Conservation (phyloP, 257 asterid genomes). For the Scutellaria minor region DNA sequence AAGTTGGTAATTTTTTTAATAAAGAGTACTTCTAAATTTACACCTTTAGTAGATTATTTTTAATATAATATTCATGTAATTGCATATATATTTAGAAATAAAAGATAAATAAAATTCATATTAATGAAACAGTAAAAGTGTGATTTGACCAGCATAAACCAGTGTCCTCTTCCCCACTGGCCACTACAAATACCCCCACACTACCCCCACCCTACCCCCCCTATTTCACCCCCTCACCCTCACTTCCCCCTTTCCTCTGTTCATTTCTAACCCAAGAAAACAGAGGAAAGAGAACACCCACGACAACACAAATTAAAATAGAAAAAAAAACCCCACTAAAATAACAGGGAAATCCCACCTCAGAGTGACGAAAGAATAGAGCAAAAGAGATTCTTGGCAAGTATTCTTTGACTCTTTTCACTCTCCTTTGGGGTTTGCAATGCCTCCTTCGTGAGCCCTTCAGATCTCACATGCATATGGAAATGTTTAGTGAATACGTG, state of each 20-base stretch:
- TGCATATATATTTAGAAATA: neutral
- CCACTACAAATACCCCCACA: neutral
- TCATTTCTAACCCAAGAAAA: slow-evolving; percentile 47
- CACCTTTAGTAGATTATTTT: too few relatives aligned
- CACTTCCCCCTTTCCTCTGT: slow-evolving; percentile 46
- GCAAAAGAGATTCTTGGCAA: slow-evolving; percentile 44
- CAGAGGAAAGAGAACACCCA: slow-evolving; percentile 43
- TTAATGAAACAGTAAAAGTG: neutral
- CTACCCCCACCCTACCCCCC: neutral
- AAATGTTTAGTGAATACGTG: slow-evolving; percentile 19
- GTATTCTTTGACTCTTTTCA: slow-evolving; percentile 38
- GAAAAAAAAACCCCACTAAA: slow-evolving; percentile 16
- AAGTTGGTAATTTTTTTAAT: too few relatives aligned
- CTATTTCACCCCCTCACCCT: slow-evolving; percentile 26
- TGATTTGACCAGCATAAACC: neutral
- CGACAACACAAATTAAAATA: slow-evolving; percentile 13
- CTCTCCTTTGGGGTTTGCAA: slow-evolving; percentile 13
- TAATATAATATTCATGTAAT: too few relatives aligned
- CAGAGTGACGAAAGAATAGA: slow-evolving; percentile 33
- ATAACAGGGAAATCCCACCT: slow-evolving; percentile 29
- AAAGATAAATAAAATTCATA: neutral
- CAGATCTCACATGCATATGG: slow-evolving; percentile 61
- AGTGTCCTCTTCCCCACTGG: slow-evolving; percentile 5
- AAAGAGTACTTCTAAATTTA: too few relatives aligned
- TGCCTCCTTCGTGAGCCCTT: slow-evolving; percentile 49